Evolutionary conservation across 2,329 filamentous ascomycete genomes (phyloP).

Genomic region (Botrytis cinerea): DNA sequence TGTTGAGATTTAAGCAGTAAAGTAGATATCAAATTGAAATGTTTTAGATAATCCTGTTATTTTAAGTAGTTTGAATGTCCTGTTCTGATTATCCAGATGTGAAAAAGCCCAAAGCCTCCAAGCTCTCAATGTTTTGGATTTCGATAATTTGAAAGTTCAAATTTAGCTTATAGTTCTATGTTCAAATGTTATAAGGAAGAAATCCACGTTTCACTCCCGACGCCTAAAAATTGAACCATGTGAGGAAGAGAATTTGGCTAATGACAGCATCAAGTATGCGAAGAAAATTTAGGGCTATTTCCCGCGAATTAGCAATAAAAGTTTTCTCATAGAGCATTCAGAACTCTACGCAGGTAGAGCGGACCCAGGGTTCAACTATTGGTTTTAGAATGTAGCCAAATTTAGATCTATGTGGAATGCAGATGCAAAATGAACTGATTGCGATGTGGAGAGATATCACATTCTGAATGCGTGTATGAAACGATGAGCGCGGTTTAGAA

Average conservation of each 20-base stretch:
- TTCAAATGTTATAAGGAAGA: background rate
- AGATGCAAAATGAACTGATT: background rate
- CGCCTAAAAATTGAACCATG: background rate
- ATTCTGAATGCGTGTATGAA: background rate
- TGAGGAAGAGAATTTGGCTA: background rate
- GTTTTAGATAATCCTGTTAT: background rate
- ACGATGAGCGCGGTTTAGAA: background rate
- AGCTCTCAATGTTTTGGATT: background rate
- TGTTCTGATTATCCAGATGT: background rate
- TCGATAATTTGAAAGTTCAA: background rate
- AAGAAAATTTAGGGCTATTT: background rate
- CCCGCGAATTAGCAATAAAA: background rate
- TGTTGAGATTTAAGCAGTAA: constrained; percentile 46
- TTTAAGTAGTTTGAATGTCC: background rate
- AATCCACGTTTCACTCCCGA: background rate
- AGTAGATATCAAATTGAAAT: background rate
- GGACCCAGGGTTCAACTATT: background rate
- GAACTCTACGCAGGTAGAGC: background rate
- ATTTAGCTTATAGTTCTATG: background rate
- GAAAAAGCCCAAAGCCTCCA: background rate
- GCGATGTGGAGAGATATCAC: background rate
- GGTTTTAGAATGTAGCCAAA: background rate
- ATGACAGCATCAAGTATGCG: background rate
- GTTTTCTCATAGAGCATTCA: background rate
- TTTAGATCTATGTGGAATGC: constrained; percentile 10